Base-by-base conservation (phyloP, 768 basidiomycete species). In the Lanmaoa pseudosensibilis region DNA sequence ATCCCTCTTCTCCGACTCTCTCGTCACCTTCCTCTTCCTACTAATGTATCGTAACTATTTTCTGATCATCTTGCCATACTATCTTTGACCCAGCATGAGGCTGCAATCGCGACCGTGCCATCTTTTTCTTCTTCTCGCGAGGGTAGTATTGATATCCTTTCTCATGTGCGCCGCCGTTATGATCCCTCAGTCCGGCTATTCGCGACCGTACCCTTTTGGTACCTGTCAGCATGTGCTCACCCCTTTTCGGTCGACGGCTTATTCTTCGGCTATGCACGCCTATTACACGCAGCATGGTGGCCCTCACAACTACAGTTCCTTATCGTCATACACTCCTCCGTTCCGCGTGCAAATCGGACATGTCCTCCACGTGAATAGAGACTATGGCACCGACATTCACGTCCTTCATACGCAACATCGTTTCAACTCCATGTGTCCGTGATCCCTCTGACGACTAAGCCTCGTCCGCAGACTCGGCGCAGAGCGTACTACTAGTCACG, bases 221-320 rank as follows among this genome's bases (percentile, higher is more conserved):
- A 33, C 50, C 50, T 23, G 32, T 59, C 33, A 23, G 39, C 58
- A 48, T 60, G 58, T 59, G 58, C 51, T 38, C 57, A 5, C 1
- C 46, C 47, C 30, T 0, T 39, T 49, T 33, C 13, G 32, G 43
- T 11, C 30, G n/a, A 53, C 43, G 11, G 55, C 55, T 46, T 36
- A 32, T 46, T 32, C 13, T 25, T 57, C 55, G 56, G 37, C 53
- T 54, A 30, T 52, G 16, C 46, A 27, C 18, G 13, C 10, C 21
- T 46, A 21, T 33, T 32, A 10, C 37, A 38, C 38, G 36, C 52
- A 52, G 46, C 52, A 9, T 52, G 39, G 50, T 51, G 50, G 50
- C 39, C 19, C 25, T 19, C 23, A 9, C 50, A 11, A 32, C 30
- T 21, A 19, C 43, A 38, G 18, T 10, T 30, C 5, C 33, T 19